Conservation (phyloP, 2,329 filamentous ascomycete species). For the Ceratocystis huliohia region DNA sequence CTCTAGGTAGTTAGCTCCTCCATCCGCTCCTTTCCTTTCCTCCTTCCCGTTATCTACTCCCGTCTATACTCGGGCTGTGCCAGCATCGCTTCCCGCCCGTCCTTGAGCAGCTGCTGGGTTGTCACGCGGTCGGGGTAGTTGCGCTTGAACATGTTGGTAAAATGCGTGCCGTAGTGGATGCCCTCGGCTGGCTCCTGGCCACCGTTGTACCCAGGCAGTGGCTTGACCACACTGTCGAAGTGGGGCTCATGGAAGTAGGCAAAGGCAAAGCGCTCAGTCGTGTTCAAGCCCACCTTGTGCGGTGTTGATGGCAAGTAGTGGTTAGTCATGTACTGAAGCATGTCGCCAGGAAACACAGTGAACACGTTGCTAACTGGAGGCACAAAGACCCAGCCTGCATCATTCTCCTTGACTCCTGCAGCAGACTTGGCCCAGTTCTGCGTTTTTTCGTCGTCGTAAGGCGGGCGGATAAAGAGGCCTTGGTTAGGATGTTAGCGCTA, state of each 20-base stretch:
- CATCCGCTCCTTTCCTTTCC: not conserved
- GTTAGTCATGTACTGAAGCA: constrained; percentile 40
- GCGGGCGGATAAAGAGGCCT: constrained; percentile 35
- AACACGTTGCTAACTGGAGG: constrained; percentile 34
- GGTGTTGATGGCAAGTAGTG: constrained; percentile 35
- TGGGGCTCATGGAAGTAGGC: constrained; percentile 42
- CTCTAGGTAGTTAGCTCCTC: not conserved
- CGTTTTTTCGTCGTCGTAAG: constrained; percentile 30
- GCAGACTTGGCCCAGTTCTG: constrained; percentile 36
- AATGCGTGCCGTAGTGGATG: constrained; percentile 40
- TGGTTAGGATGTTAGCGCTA: not conserved
- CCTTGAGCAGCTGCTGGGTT: constrained; percentile 29
- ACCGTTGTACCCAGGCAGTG: constrained; percentile 31
- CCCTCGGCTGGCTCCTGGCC: constrained; percentile 28
- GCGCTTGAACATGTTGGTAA: constrained; percentile 39
- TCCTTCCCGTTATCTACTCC: not conserved
- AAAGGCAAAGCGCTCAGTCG: constrained; percentile 35
- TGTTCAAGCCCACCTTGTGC: constrained; percentile 40
- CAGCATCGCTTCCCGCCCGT: constrained; percentile 27
- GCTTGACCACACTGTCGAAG: constrained; percentile 35
- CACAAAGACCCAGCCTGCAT: constrained; percentile 37
- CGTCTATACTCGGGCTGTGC: constrained; percentile 25
- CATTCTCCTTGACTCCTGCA: constrained; percentile 34
- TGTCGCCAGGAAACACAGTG: constrained; percentile 40
- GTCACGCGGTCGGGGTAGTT: constrained; percentile 38